Base-by-base conservation (phyloP, 2,329 filamentous ascomycete genomes). In the Aspergillus sp. region DNA sequence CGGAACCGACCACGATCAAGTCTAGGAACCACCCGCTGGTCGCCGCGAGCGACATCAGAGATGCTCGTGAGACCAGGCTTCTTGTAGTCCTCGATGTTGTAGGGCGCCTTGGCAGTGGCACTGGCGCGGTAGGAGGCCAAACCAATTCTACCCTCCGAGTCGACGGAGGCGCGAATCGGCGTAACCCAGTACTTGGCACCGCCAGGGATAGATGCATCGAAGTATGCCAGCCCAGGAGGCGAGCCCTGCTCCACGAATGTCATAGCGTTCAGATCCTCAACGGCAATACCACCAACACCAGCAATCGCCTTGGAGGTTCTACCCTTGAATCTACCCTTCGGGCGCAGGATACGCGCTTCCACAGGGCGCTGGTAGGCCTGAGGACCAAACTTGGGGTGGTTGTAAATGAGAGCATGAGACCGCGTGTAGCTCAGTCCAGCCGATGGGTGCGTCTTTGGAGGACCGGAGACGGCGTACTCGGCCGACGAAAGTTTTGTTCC, bases 371-470 rank as follows among this genome's bases (percentile, higher is more conserved):
- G 73, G 24, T 71, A 62, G 2, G 69, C 68, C 61, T 85, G 83
- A 9, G 85, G 84, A 3, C 85, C 85, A 59, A 80, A 79, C 26
- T 79, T 65, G 2, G 83, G 81, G 63, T 86, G 82, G 62, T 86
- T 87, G 59, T 77, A 72, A 42, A 83, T 69, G 61, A 79, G 73
- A 19, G 80, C 73, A 50, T 77, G 74, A 11, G 80, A 81, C 45
- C 82, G 78, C 3, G 81, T 71, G 64, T 88, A 87, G 13, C 81
- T 80, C 4, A 88, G 73, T 56, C 85, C 85, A 4, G 82, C 84
- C 3, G 82, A 84, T 2, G 85, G 84, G 67, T 88, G 85, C 7
- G 85, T 87, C 52, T 78, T 79, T 1, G 82, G 81, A 17, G 81
- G 81, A 2, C 79, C 80, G 24, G 66, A 66, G 30, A 67, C 61